Base-by-base conservation (phyloP, 768 basidiomycete species). In the Paxillus involutus region DNA sequence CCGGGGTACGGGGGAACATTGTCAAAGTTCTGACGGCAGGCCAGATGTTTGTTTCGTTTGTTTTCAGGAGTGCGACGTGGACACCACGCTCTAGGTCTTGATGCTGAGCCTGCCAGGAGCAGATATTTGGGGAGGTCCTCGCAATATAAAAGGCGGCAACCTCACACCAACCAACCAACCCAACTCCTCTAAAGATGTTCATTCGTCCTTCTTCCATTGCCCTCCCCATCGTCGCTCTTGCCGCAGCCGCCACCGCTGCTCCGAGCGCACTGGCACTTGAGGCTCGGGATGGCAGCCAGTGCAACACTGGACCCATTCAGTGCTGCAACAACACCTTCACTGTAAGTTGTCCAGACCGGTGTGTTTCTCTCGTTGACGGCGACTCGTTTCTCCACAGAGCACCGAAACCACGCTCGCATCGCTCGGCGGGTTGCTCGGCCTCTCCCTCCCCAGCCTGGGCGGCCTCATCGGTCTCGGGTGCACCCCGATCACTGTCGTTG, bases 401-500 rank as follows among this genome's bases (percentile, higher is more conserved):
- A 44, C 3, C 17, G 9, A 50, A 45, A 12, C 42, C 1, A 11
- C 40, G 5, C 21, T 47, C 30, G n/a, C 35, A 7, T 1, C 21
- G 1, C 30, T 61, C 19, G 30, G 47, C 6, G 35, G 36, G 3
- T 3, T 54, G 1, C 49, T 65, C 8, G 55, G 56, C 1, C 0
- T 49, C 8, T n/a, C 8, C 3, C 6, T 47, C 7, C 47, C 48
- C 11, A 0, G 0, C 4, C 0, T 42, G 6, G 0, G 3, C 2
- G 58, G 56, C 29, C 43, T 51, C 6, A 5, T 63, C 9, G 63
- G 56, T 12, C 7, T 49, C 0, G 9, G 8, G 13, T 66, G 63
- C 33, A 12, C 12, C n/a, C 52, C 58, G 0, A 44, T 78, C 46
- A 52, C 57, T 33, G 55, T 48, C 13, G 7, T 52, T 39, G 44